phyloP scores from a whole-genome alignment of 2,329 filamentous ascomycete genomes.

The Ophiocordyceps australis region DNA sequence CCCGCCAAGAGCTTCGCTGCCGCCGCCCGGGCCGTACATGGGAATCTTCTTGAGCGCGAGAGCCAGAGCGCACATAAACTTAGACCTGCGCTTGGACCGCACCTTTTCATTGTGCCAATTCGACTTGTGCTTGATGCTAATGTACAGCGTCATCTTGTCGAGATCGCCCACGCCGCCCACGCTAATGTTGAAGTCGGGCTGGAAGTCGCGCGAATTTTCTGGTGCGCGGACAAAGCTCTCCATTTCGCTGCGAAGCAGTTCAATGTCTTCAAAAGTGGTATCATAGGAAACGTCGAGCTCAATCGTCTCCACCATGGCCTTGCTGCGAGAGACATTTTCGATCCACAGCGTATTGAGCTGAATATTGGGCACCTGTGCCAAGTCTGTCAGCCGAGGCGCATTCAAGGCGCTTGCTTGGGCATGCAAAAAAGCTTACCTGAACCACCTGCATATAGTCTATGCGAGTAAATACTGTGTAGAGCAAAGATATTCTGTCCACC shows the following conservation, averaged over 20 bases:
- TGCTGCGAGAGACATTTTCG: constrained; percentile 81
- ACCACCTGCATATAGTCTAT: constrained; percentile 65
- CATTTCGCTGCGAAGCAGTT: constrained; percentile 71
- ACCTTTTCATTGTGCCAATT: constrained; percentile 82
- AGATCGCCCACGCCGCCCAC: constrained; percentile 66
- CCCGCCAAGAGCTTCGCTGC: constrained; percentile 39
- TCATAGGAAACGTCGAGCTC: constrained; percentile 69
- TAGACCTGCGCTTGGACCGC: constrained; percentile 65
- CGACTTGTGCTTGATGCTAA: constrained; percentile 82
- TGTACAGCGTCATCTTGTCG: constrained; percentile 69
- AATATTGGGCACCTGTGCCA: constrained; percentile 63
- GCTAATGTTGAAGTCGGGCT: constrained; percentile 63
- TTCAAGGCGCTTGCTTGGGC: no score
- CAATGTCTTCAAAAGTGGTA: constrained; percentile 77
- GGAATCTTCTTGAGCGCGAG: constrained; percentile 73
- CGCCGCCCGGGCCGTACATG: constrained; percentile 66
- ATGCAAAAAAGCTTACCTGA: constrained; percentile 17
- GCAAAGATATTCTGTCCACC: constrained; percentile 84
- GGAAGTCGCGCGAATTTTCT: constrained; percentile 83
- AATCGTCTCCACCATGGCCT: constrained; percentile 77
- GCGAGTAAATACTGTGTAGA: constrained; percentile 83
- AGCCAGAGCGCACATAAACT: constrained; percentile 91
- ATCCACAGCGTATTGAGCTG: constrained; percentile 85
- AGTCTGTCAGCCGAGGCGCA: neutral
- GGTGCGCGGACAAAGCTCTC: constrained; percentile 65